Conservation (phyloP, 345 rosid species). For the Sonneratia alba region DNA sequence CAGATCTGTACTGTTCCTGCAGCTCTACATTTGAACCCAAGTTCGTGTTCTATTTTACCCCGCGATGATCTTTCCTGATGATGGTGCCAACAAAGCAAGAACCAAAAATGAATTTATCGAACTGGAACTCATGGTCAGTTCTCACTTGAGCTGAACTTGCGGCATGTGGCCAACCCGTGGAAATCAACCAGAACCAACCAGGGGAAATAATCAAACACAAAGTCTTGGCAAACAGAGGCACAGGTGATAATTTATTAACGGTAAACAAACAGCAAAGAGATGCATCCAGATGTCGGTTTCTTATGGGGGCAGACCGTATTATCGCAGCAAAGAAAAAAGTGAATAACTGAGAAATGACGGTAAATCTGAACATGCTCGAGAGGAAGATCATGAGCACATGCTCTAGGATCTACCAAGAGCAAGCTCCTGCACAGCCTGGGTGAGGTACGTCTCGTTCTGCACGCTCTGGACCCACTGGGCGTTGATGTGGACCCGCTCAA, state of each 20-base stretch:
- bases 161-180: no score
- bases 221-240: no score
- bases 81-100: no score
- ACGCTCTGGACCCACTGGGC: constrained; percentile 76
- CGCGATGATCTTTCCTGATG: no score
- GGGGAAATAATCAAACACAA: no score
- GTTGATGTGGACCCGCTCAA: constrained; percentile 60
- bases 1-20: not conserved
- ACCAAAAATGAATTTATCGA: no score
- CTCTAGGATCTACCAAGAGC: constrained; percentile 28
- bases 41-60: no score
- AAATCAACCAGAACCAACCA: no score
- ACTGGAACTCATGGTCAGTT: no score
- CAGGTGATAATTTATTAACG: not conserved
- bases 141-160: no score
- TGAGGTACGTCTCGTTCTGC: constrained; percentile 42
- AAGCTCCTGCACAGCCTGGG: constrained; percentile 37
- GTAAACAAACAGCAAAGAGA: not conserved
- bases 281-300: not conserved
- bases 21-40: not conserved
- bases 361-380: not conserved
- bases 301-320: not conserved
- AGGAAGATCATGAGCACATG: not conserved
- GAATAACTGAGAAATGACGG: not conserved
- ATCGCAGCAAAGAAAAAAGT: not conserved